Percentiles rank a stretch among this genome's conserved stretches.
phyloP scores from a whole-genome alignment of 75 land plant genomes.

The Cupressus sempervirens region DNA sequence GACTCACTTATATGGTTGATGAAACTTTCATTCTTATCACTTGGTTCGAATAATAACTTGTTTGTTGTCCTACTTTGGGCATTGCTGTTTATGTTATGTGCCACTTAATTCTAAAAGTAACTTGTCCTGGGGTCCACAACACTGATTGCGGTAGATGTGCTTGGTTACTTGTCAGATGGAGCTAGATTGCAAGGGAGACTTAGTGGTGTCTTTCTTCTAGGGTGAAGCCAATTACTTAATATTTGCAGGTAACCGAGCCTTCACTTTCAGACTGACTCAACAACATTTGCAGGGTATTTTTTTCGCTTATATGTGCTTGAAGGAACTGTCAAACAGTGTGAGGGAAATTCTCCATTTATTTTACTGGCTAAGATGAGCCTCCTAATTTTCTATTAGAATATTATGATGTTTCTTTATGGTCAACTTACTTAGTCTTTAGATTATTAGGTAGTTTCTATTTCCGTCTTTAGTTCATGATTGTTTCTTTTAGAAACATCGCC shows the following conservation, averaged over 20 bases:
- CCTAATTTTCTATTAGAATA: no score
- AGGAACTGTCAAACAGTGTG: not conserved
- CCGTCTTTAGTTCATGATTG: no score
- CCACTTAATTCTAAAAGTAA: not conserved
- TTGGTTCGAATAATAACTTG: not conserved
- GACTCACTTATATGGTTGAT: not conserved
- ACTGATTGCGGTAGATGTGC: not conserved
- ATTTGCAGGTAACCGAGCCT: not conserved
- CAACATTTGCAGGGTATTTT: not conserved
- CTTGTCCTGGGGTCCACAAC: not conserved
- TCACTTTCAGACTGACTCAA: not conserved
- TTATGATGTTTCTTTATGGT: no score
- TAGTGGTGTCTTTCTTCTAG: not conserved
- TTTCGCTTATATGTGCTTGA: not conserved
- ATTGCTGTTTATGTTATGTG: not conserved
- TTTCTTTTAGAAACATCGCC: no score
- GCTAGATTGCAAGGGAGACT: not conserved
- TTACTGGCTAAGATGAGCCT: not conserved
- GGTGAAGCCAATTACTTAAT: not conserved
- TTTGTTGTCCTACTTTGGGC: not conserved
- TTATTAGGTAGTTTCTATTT: no score
- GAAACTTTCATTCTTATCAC: not conserved
- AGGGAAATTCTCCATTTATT: not conserved
- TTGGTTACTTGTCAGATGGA: not conserved
- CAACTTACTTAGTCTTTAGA: no score